These are phyloP conservation scores for Pyrrhoderma lamaoense DNA, from an alignment of 1,284 basidiomycete species.

Conservation along the genomic window DNA sequence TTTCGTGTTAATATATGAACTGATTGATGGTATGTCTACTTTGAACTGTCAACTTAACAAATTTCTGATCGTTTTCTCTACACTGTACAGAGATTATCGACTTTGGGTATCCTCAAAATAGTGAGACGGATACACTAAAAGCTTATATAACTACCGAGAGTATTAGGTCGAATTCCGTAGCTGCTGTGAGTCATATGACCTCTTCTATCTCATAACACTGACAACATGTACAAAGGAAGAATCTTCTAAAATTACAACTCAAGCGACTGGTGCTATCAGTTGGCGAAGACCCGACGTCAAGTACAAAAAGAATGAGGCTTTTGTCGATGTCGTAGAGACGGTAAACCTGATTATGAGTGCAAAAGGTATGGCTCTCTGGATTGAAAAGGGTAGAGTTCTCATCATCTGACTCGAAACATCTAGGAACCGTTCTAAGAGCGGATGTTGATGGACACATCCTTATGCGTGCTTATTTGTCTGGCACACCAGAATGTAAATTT, in stretches of 20 bases:
- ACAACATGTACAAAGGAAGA: conserved; percentile 64
- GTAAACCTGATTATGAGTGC: conserved; percentile 96
- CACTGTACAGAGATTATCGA: conserved; percentile 81
- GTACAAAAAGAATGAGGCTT: conserved; percentile 98
- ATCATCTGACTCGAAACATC: not conserved
- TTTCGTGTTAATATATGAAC: conserved; percentile 93
- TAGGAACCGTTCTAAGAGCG: conserved; percentile 87
- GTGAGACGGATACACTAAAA: conserved; percentile 95
- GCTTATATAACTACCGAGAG: conserved; percentile 98
- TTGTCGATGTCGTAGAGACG: conserved; percentile 95
- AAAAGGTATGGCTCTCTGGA: conserved; percentile 53
- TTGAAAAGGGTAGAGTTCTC: not conserved
- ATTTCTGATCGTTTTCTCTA: not conserved
- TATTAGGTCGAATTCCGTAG: conserved; percentile 75
- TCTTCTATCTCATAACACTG: conserved; percentile 6
- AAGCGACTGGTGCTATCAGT: conserved; percentile 91
- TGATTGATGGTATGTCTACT: conserved; percentile 75
- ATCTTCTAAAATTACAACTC: conserved; percentile 91
- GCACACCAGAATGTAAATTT: conserved; percentile 97
- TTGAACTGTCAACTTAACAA: too few relatives aligned
- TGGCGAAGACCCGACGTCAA: conserved; percentile 94
- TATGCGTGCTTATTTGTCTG: conserved; percentile 95
- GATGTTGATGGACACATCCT: conserved; percentile 98
- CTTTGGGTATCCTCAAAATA: conserved; percentile 99
- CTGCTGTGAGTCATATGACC: conserved; percentile 53